phyloP scores from a whole-genome alignment of 176 grass and related monocot species.

The Oryza brachyantha region DNA sequence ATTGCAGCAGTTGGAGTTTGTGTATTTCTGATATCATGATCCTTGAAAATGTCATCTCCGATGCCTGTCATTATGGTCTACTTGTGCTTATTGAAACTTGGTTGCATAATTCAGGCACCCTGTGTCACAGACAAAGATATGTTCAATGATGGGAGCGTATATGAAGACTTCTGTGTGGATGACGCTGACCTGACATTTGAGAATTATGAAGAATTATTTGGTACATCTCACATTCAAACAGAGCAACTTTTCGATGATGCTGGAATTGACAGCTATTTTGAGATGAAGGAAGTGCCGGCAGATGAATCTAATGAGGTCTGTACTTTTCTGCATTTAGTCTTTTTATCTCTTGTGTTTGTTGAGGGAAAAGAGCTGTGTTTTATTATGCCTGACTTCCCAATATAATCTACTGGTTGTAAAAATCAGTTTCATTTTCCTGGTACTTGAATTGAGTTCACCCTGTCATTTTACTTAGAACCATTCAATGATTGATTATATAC shows the following conservation, averaged over 20 bases:
- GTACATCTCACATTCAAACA: constrained; percentile 55
- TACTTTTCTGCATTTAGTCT: background rate
- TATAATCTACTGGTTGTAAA: background rate
- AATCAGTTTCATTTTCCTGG: background rate
- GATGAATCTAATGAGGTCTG: constrained; percentile 47
- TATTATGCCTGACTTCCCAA: background rate
- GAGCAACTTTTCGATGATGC: constrained; percentile 90
- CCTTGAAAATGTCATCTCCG: background rate
- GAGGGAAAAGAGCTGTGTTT: background rate
- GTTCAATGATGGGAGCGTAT: constrained; percentile 69
- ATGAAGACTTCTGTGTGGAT: constrained; percentile 69
- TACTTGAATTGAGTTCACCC: background rate
- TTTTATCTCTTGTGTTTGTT: background rate
- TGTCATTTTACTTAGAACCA: background rate
- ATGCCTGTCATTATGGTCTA: background rate
- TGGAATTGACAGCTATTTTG: constrained; percentile 82
- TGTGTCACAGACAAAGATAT: constrained; percentile 39
- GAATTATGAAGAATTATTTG: constrained; percentile 94
- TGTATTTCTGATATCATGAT: background rate
- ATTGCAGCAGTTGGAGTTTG: background rate
- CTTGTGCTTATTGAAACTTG: constrained; percentile 26
- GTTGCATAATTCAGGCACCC: constrained; percentile 36
- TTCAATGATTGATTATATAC: background rate
- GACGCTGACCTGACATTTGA: constrained; percentile 73
- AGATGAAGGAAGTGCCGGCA: constrained; percentile 58